Conservation (phyloP, 108 stramenopile genomes). For the Fistulifera pelliculosa region DNA sequence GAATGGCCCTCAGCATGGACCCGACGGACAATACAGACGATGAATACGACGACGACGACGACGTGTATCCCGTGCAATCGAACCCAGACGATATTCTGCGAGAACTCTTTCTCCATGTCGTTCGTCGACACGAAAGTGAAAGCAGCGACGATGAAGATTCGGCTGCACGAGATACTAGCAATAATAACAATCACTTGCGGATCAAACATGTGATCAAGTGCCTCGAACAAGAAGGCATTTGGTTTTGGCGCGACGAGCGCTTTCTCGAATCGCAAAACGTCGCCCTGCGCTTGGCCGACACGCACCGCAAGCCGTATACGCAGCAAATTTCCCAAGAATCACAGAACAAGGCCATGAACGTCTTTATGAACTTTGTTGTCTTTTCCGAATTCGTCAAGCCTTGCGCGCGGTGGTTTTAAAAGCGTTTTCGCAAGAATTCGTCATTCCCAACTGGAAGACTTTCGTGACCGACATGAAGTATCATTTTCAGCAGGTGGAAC, state of each 20-base stretch:
- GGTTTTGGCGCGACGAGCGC: constrained; percentile 14
- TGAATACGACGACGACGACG: too few relatives aligned
- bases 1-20: too few relatives aligned
- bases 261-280: constrained; percentile 8
- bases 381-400: constrained; percentile 4
- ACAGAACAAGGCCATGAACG: neutral
- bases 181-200: neutral
- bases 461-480: constrained; percentile 10
- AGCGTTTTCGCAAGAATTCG: constrained; percentile 12
- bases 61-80: too few relatives aligned
- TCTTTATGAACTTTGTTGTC: neutral
- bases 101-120: too few relatives aligned
- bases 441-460: constrained; percentile 14
- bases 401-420: constrained; percentile 2
- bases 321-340: neutral
- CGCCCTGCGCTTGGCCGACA: neutral
- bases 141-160: too few relatives aligned
- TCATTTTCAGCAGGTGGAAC: neutral
- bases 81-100: too few relatives aligned
- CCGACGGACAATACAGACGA: too few relatives aligned
- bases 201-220: constrained; percentile 6
- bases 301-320: neutral
- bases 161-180: neutral
- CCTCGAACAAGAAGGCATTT: constrained; percentile 13
- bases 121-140: too few relatives aligned